Evolutionary conservation across 2,329 filamentous ascomycete species (phyloP).

Genomic region (Arthrobotrys megalospora): DNA sequence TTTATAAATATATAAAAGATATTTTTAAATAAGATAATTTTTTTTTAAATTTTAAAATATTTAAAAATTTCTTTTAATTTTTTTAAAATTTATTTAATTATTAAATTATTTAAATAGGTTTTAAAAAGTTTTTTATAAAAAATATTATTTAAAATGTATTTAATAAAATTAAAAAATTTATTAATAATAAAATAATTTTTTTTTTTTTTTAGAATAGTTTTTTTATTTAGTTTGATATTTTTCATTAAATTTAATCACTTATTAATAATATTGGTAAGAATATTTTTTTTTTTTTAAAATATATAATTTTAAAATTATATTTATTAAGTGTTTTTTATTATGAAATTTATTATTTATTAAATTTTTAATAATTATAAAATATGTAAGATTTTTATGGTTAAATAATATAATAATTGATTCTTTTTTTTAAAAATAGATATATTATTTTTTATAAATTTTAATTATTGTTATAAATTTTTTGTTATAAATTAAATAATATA

Average conservation of each 20-base stretch:
- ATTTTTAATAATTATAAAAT: too few relatives aligned
- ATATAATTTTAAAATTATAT: constrained; percentile 25
- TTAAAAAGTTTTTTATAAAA: constrained; percentile 34
- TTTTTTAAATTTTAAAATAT: too few relatives aligned
- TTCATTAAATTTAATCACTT: neutral
- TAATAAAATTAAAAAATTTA: constrained; percentile 22
- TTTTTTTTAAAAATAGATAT: neutral
- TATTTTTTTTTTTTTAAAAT: constrained; percentile 23
- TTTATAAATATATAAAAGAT: too few relatives aligned
- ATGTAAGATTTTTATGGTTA: too few relatives aligned
- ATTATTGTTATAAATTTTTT: constrained; percentile 25
- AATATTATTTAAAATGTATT: constrained; percentile 26
- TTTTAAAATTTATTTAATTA: too few relatives aligned
- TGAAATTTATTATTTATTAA: neutral
- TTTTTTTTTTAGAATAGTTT: neutral
- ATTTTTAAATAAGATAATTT: too few relatives aligned
- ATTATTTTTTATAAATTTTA: constrained; percentile 13
- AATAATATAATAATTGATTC: too few relatives aligned
- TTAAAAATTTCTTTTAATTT: too few relatives aligned
- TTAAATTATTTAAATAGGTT: neutral
- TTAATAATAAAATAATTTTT: constrained; percentile 31
- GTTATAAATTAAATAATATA: constrained; percentile 14
- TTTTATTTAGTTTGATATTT: constrained; percentile 16
- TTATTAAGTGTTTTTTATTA: constrained; percentile 4
- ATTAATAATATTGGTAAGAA: constrained; percentile 1